phyloP scores from a whole-genome alignment of 768 basidiomycete species.

The Suillus subaureus region DNA sequence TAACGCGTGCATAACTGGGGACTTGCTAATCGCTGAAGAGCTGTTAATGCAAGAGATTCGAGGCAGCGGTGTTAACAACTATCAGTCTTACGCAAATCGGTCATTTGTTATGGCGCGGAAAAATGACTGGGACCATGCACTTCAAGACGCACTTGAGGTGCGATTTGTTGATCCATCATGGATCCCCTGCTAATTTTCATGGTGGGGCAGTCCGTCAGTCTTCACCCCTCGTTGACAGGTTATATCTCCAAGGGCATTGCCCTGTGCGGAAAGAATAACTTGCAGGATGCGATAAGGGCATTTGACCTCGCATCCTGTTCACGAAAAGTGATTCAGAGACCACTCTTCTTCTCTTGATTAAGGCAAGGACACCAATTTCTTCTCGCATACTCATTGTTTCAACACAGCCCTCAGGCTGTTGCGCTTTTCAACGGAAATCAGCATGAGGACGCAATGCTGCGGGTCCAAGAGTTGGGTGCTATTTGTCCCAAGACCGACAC shows the following conservation, averaged over 20 bases:
- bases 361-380: neutral
- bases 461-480: neutral
- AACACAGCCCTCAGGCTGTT: neutral
- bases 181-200: neutral
- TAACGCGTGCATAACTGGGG: neutral
- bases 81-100: neutral
- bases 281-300: neutral
- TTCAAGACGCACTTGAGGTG: neutral
- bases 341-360: neutral
- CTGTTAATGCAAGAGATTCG: neutral
- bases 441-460: neutral
- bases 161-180: neutral
- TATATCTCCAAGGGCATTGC: neutral
- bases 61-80: neutral
- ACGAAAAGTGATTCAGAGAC: neutral
- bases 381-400: neutral
- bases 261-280: neutral
- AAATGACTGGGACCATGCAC: neutral
- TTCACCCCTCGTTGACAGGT: neutral
- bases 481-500: neutral
- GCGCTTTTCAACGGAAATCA: conserved; percentile 2
- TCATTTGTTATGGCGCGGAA: conserved; percentile 2
- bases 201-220: neutral
- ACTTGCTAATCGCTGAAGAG: neutral
- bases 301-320: neutral